A percentile compares a stretch with the other conserved stretches of the same genome.
These are phyloP conservation scores for Ophiocordyceps robertsii DNA, from an alignment of 2,329 filamentous ascomycete genomes.

Conservation along the genomic window DNA sequence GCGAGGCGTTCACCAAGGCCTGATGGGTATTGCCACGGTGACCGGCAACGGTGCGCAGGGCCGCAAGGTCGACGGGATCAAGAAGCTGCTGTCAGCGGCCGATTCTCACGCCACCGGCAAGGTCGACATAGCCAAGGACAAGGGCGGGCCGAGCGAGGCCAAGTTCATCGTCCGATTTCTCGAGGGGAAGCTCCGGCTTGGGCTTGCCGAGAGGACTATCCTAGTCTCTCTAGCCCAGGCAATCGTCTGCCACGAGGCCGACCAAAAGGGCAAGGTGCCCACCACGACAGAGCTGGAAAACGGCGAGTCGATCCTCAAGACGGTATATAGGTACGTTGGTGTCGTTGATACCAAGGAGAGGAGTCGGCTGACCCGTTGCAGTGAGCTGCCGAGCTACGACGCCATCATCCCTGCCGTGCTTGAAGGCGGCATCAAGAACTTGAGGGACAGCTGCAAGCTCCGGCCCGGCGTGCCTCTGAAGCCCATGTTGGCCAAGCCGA, in stretches of 20 bases:
- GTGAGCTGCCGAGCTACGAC: constrained; percentile 76
- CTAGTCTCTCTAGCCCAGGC: constrained; percentile 84
- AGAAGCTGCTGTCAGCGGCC: constrained; percentile 86
- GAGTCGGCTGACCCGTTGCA: constrained; percentile 19
- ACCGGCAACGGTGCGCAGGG: constrained; percentile 79
- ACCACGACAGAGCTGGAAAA: constrained; percentile 66
- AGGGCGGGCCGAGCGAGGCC: constrained; percentile 85
- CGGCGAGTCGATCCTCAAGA: constrained; percentile 77
- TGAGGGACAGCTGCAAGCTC: constrained; percentile 77
- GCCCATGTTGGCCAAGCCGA: constrained; percentile 97
- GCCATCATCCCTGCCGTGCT: constrained; percentile 77
- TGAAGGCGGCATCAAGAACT: constrained; percentile 83
- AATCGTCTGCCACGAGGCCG: constrained; percentile 69
- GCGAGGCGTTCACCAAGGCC: constrained; percentile 69
- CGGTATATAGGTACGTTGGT: constrained; percentile 61
- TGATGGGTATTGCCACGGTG: constrained; percentile 79
- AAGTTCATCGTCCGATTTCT: constrained; percentile 89
- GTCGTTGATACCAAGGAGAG: no score
- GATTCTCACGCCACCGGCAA: constrained; percentile 63
- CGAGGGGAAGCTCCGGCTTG: constrained; percentile 85
- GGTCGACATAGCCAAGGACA: constrained; percentile 82
- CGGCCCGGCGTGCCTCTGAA: constrained; percentile 90
- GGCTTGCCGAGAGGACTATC: constrained; percentile 83
- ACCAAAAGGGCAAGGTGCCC: constrained; percentile 54
- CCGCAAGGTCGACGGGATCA: constrained; percentile 86